These are phyloP conservation scores for Fusarium concolor DNA, from an alignment of 2,329 filamentous ascomycete genomes.

Conservation along the genomic window DNA sequence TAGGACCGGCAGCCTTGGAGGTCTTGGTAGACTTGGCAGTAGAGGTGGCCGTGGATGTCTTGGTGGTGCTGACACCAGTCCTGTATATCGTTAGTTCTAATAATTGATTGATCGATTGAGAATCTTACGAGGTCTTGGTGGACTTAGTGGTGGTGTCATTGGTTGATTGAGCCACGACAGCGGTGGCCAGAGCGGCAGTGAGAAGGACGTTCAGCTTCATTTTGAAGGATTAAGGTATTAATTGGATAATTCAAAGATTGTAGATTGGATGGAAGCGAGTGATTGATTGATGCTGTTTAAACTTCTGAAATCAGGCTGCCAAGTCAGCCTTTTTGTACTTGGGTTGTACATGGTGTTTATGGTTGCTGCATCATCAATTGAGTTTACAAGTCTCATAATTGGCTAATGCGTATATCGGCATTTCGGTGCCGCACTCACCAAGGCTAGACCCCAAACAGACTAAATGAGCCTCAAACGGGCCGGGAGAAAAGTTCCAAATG, in stretches of 20 bases:
- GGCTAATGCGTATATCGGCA: slow-evolving; percentile 24
- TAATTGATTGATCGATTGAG: background rate
- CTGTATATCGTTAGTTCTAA: background rate
- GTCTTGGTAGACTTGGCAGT: background rate
- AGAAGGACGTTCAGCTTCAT: slow-evolving; percentile 28
- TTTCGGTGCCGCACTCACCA: slow-evolving; percentile 9
- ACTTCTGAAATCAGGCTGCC: background rate
- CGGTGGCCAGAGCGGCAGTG: slow-evolving; percentile 5
- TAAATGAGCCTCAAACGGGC: background rate
- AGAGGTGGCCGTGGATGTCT: background rate
- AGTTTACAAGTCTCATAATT: background rate
- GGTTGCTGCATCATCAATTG: background rate
- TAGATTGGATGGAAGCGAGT: background rate
- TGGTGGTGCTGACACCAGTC: background rate
- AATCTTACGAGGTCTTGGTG: background rate
- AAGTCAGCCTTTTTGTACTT: slow-evolving; percentile 5
- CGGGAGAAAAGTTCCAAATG: background rate
- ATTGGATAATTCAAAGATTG: background rate
- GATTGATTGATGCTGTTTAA: background rate
- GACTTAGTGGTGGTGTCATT: background rate
- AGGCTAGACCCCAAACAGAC: background rate
- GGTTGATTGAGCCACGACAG: slow-evolving; percentile 13
- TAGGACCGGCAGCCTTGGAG: slow-evolving; percentile 22
- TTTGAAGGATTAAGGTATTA: background rate
- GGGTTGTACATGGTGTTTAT: background rate